Evolutionary conservation across 495 filamentous ascomycete genomes (phyloP).

Genomic region (Lentithecium fluviatile): DNA sequence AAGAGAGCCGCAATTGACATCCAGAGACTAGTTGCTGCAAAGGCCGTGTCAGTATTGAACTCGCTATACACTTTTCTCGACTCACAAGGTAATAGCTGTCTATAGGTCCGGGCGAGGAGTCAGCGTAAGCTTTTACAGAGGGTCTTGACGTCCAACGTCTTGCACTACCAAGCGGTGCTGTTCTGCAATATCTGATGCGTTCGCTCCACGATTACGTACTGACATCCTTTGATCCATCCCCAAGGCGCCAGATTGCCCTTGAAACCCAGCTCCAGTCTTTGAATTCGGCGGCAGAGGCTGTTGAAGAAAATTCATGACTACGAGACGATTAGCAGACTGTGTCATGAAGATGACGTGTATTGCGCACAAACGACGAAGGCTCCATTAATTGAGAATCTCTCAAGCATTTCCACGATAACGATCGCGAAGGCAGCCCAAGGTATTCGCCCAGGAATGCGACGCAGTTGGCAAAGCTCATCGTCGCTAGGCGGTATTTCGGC

Average conservation of each 20-base stretch:
- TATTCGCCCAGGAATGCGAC: neutral
- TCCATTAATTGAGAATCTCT: constrained; percentile 5
- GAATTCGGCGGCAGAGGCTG: constrained; percentile 13
- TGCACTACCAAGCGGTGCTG: too few relatives aligned
- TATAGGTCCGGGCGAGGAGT: too few relatives aligned
- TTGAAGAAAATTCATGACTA: constrained; percentile 9
- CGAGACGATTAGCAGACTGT: neutral
- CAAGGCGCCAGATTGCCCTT: constrained; percentile 59
- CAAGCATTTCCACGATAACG: constrained; percentile 3
- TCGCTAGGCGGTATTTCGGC: neutral
- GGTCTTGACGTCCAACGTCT: too few relatives aligned
- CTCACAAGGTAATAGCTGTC: constrained; percentile 62
- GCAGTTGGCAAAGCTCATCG: neutral
- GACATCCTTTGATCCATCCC: constrained; percentile 65
- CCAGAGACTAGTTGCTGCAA: constrained; percentile 68
- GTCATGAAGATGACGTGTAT: neutral
- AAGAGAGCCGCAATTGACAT: constrained; percentile 65
- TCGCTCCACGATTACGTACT: too few relatives aligned
- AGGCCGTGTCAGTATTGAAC: constrained; percentile 42
- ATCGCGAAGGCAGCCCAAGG: constrained; percentile 2
- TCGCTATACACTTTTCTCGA: constrained; percentile 25
- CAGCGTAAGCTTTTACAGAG: too few relatives aligned
- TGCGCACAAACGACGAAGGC: constrained; percentile 1
- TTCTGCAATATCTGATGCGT: too few relatives aligned
- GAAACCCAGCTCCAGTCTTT: constrained; percentile 1